Percentiles rank a stretch among this genome's conserved stretches.
Conservation (phyloP, 768 basidiomycete genomes). For the Lanmaoa pseudosensibilis region DNA sequence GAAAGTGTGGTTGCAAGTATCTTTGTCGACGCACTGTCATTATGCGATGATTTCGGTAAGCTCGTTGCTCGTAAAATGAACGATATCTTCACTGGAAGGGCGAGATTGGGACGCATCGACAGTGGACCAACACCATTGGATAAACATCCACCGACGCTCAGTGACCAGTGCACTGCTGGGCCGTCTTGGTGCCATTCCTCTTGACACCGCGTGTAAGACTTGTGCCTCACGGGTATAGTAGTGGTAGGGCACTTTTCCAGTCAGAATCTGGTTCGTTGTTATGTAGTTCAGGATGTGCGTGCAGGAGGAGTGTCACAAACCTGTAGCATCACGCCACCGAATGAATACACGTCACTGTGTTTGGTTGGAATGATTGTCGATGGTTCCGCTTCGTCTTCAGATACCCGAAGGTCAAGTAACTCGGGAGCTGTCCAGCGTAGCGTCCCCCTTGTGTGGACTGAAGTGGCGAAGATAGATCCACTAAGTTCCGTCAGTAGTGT, state of each 20-base stretch:
- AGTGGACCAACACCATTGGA: slow-evolving; percentile 22
- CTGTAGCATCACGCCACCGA: slow-evolving; percentile 34
- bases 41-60: background rate
- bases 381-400: slow-evolving; percentile 16
- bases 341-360: slow-evolving; percentile 20
- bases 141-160: slow-evolving; percentile 11
- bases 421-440: slow-evolving; percentile 27
- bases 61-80: slow-evolving; percentile 5
- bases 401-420: slow-evolving; percentile 31
- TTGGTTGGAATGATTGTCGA: slow-evolving; percentile 2
- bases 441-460: slow-evolving; percentile 33
- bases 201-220: slow-evolving; percentile 10
- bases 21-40: background rate
- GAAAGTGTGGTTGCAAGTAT: background rate
- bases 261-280: slow-evolving; percentile 4
- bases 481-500: slow-evolving; percentile 40
- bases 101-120: slow-evolving; percentile 25
- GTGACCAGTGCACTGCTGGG: slow-evolving; percentile 3
- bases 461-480: slow-evolving; percentile 36
- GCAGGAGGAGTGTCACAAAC: background rate
- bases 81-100: slow-evolving; percentile 34
- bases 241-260: slow-evolving; percentile 15
- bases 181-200: slow-evolving; percentile 13
- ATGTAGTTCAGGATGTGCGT: background rate
- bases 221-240: slow-evolving; percentile 13